Evolutionary conservation across 345 rosid genomes (phyloP).

Genomic region (Iberis pinnata): DNA sequence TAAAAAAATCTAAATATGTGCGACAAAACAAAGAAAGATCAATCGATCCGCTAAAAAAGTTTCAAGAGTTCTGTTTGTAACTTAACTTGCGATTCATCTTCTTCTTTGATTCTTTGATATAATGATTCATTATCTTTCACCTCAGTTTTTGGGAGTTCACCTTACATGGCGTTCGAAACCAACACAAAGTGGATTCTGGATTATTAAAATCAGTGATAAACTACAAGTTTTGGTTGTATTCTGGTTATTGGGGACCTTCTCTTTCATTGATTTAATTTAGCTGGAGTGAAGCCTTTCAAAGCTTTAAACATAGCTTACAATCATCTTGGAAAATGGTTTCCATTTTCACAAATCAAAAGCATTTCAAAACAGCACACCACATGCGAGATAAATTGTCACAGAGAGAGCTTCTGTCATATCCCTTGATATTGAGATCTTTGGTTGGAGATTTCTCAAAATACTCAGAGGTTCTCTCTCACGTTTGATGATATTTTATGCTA

Average conservation of each 20-base stretch:
- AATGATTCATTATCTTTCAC: too few species aligned
- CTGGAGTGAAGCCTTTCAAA: constrained; percentile 45
- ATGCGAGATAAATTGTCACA: constrained; percentile 73
- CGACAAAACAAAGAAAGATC: too few species aligned
- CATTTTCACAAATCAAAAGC: constrained; percentile 50
- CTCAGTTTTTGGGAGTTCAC: too few species aligned
- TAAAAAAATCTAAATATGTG: too few species aligned
- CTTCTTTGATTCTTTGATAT: too few species aligned
- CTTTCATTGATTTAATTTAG: constrained; percentile 55
- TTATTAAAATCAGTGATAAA: constrained; percentile 39
- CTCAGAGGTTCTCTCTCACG: constrained; percentile 58
- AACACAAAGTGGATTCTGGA: constrained; percentile 31
- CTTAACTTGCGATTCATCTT: too few species aligned
- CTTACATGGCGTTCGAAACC: too few species aligned
- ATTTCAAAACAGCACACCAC: constrained; percentile 66
- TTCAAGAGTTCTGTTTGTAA: too few species aligned
- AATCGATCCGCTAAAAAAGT: too few species aligned
- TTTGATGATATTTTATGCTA: constrained; percentile 56
- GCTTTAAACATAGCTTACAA: constrained; percentile 51
- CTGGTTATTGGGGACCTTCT: constrained; percentile 30
- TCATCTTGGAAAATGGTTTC: constrained; percentile 79
- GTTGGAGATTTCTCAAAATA: constrained; percentile 39
- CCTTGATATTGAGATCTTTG: constrained; percentile 57
- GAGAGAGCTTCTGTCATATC: constrained; percentile 66
- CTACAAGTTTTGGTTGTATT: constrained; percentile 34